Percentiles rank a stretch among this genome's conserved stretches.
These are phyloP conservation scores for Nectriaceae sp. DNA, from an alignment of 2,329 filamentous ascomycete species.

Conservation along the genomic window DNA sequence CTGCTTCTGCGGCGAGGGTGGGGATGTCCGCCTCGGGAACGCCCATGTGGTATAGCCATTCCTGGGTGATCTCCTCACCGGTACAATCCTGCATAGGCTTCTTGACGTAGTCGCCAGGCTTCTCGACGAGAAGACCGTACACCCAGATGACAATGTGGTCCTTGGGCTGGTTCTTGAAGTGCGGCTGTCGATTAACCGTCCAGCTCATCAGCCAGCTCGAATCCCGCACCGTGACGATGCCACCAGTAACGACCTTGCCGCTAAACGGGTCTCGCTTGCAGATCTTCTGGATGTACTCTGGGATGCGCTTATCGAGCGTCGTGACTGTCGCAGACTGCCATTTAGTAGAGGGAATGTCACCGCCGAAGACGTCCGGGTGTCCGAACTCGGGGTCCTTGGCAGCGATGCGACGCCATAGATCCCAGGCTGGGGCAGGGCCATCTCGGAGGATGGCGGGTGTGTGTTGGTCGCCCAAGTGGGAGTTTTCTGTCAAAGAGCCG, in stretches of 20 bases:
- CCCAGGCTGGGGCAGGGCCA: slow-evolving; percentile 13
- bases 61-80: slow-evolving; percentile 12
- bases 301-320: slow-evolving; percentile 34
- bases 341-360: slow-evolving; percentile 27
- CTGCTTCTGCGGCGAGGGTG: slow-evolving; percentile 9
- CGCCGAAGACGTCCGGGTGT: slow-evolving; percentile 13
- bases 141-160: slow-evolving; percentile 12
- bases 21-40: slow-evolving; percentile 11
- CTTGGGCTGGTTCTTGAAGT: slow-evolving; percentile 16
- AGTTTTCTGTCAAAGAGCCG: slow-evolving; percentile 15
- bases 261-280: slow-evolving; percentile 27
- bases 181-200: slow-evolving; percentile 16
- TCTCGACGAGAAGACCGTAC: slow-evolving; percentile 13
- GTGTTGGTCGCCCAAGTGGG: slow-evolving; percentile 11
- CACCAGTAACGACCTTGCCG: slow-evolving; percentile 36
- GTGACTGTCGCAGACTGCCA: slow-evolving; percentile 43
- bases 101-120: slow-evolving; percentile 15
- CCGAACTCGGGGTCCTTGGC: slow-evolving; percentile 11
- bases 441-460: slow-evolving; percentile 5
- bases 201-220: slow-evolving; percentile 16
- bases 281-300: slow-evolving; percentile 16
- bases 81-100: slow-evolving; percentile 19
- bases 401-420: slow-evolving; percentile 14
- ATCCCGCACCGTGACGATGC: slow-evolving; percentile 32
- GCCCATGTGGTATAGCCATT: slow-evolving; percentile 16